Conservation (phyloP, 2,329 filamentous ascomycete genomes). For the Paecilomyces sp. region DNA sequence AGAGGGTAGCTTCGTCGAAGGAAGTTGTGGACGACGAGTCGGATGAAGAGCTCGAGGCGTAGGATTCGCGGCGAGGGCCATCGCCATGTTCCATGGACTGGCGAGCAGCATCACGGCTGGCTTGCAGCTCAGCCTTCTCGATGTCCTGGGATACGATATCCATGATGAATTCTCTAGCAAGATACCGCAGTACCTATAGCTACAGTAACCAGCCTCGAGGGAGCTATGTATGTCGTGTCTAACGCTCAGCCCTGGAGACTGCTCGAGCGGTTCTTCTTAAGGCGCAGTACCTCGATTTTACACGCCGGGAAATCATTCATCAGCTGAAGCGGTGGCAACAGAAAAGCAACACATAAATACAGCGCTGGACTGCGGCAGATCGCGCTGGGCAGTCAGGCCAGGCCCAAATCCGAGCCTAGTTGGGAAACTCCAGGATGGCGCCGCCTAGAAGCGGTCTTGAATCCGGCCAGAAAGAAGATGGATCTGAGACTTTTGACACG, state of each 20-base stretch:
- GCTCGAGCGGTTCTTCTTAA: not conserved
- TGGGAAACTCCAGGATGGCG: not conserved
- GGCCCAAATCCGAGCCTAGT: not conserved
- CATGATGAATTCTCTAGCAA: slow-evolving; percentile 17
- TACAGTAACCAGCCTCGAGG: not conserved
- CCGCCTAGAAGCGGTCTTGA: not conserved
- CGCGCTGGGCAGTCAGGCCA: not conserved
- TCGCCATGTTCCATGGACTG: slow-evolving; percentile 9
- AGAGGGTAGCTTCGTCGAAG: slow-evolving; percentile 16
- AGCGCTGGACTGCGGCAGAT: not conserved
- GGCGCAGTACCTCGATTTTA: not conserved
- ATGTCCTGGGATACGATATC: slow-evolving; percentile 28
- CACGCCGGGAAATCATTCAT: not conserved
- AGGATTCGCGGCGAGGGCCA: slow-evolving; percentile 8
- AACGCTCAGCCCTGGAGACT: not conserved
- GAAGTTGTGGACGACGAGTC: slow-evolving; percentile 15
- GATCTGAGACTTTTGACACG: not conserved
- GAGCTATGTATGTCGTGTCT: not conserved
- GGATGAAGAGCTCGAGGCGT: slow-evolving; percentile 15
- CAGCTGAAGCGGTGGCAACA: not conserved
- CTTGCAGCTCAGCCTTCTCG: slow-evolving; percentile 29
- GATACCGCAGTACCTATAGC: not conserved
- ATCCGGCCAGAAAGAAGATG: not conserved
- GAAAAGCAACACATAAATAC: not conserved
- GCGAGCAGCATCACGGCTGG: slow-evolving; percentile 10